phyloP scores from a whole-genome alignment of 176 grass and related monocot genomes.

The Tillandsia fasciculata region DNA sequence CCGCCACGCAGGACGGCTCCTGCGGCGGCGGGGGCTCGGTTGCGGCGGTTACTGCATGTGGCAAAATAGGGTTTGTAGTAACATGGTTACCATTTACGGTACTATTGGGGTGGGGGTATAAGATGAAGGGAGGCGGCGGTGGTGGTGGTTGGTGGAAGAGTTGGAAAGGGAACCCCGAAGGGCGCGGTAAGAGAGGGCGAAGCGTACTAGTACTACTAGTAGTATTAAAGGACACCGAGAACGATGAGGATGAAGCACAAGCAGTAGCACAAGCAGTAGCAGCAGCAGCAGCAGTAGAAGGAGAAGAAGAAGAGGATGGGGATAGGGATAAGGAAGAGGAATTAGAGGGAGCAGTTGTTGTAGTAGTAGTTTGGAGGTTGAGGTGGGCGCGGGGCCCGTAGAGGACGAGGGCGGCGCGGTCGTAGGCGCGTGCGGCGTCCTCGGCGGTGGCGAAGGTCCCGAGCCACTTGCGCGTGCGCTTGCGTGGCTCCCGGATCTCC shows the following conservation, averaged over 20 bases:
- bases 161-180: neutral
- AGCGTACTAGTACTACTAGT: conserved; percentile 2
- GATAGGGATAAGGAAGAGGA: conserved; percentile 14
- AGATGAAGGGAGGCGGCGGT: neutral
- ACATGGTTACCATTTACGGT: neutral
- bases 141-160: conserved; percentile 7
- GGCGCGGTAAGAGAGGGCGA: conserved; percentile 18
- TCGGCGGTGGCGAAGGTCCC: conserved; percentile 93
- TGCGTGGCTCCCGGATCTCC: conserved; percentile 63
- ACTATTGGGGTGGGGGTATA: neutral
- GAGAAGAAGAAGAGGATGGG: conserved; percentile 17
- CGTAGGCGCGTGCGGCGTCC: conserved; percentile 80
- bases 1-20: conserved; percentile 22
- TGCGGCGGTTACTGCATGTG: conserved; percentile 9
- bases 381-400: conserved; percentile 73
- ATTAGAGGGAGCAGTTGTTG: neutral
- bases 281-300: conserved; percentile 20
- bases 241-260: neutral
- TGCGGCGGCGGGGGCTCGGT: conserved; percentile 24
- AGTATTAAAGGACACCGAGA: conserved; percentile 16
- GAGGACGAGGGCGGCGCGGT: conserved; percentile 72
- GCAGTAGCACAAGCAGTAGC: conserved; percentile 18
- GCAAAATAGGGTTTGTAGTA: neutral
- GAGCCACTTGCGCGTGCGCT: conserved; percentile 80
- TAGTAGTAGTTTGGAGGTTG: conserved; percentile 42